Evolutionary conservation across 352 stramenopile genomes (phyloP), one percentile per base, ranked within the genome.

Genomic region (Phytophthora agathidicida): DNA sequence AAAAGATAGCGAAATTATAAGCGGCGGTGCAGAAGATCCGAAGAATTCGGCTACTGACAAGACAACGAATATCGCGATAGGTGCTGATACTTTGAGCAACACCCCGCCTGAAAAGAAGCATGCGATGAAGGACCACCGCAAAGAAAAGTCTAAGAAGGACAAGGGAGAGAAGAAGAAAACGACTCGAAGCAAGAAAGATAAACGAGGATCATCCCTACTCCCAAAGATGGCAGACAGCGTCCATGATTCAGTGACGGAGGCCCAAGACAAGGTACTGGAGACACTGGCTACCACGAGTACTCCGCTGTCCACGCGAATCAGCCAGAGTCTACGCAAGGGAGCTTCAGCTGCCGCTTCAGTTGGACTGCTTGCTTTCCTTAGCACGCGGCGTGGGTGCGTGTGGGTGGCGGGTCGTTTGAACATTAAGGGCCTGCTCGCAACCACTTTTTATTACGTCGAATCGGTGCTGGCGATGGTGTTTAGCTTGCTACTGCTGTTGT

Each of bases 401-500:
- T 73, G 62, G 57, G 19, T 68, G 37, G 53, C 57, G 38, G 57
- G 64, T 43, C 67, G 62, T 20, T 44, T 83, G 26, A 85, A 90
- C 49, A 17, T 88, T 16, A 89, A 80, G 46, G 70, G 71, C 9
- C 38, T 73, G 5, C 24, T 83, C 7, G 31, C 51, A 5, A 77
- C 64, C 11, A 60, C 48, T 5, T 66, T 85, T 37, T 79, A 73
- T 13, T 81, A 90, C n/a, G 30, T 91, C 3, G 76, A 92, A 44
- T 89, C 83, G 1, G 71, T 92, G 44, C 36, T 89, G 7, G 72
- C 82, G 3, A 74, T 91, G 11, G 60, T 86, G 10, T 82, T 91
- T 43, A 93, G 78, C 39, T 70, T 93, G 26, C 38, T 88, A 19
- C 45, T 95, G n/a, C 55, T 93, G 14, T 53, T 92, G 7, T 90